These are phyloP conservation scores for Pythium rhizo-oryzae DNA, from an alignment of 352 stramenopile species.

Conservation along the genomic window DNA sequence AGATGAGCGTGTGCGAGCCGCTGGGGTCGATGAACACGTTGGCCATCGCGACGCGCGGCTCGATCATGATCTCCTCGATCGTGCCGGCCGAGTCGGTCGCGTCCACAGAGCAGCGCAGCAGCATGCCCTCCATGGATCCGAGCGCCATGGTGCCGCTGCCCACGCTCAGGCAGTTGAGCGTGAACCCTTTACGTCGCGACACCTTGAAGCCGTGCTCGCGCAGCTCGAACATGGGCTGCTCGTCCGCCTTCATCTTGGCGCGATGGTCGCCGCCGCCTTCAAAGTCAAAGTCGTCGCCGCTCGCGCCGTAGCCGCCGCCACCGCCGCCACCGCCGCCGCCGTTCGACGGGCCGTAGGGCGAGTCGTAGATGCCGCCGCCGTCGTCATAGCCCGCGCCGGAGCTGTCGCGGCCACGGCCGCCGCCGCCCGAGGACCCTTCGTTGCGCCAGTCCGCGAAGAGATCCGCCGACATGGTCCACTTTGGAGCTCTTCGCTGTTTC, in stretches of 20 bases:
- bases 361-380: too few relatives aligned
- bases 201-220: slow-evolving; percentile 81
- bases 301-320: slow-evolving; percentile 24
- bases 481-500: slow-evolving; percentile 1
- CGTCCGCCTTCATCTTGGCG: too few relatives aligned
- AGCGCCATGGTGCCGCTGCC: too few relatives aligned
- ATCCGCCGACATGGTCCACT: slow-evolving; percentile 75
- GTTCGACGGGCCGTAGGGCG: too few relatives aligned
- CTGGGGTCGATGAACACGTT: slow-evolving; percentile 85
- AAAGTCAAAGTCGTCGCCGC: slow-evolving; percentile 3
- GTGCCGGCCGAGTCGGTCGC: slow-evolving; percentile 69
- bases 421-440: slow-evolving; percentile 62
- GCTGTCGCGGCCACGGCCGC: not conserved
- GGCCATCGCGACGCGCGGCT: slow-evolving; percentile 82
- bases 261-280: too few relatives aligned
- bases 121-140: too few relatives aligned
- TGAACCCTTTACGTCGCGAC: slow-evolving; percentile 84
- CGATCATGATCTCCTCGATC: slow-evolving; percentile 90
- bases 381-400: too few relatives aligned
- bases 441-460: slow-evolving; percentile 91
- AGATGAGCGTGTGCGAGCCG: slow-evolving; percentile 78
- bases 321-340: slow-evolving; percentile 4
- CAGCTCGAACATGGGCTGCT: too few relatives aligned
- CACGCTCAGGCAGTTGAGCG: slow-evolving; percentile 61
- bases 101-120: slow-evolving; percentile 43